Conservation (phyloP, 495 filamentous ascomycete species). For the Penicillium atrosanguineum region DNA sequence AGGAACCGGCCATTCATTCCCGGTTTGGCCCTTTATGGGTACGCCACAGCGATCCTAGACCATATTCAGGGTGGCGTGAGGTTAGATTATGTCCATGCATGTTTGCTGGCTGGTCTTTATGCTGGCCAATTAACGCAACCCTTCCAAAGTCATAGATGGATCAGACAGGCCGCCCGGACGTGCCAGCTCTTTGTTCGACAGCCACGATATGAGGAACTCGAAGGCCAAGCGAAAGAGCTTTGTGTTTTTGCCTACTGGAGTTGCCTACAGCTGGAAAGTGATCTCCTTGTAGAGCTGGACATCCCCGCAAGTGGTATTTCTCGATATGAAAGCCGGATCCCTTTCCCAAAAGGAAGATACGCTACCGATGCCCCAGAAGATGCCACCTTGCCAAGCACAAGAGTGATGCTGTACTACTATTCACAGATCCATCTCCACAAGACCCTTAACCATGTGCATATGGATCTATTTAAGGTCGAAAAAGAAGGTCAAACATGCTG, state of each 20-base stretch:
- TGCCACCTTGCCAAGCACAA: slow-evolving; percentile 32
- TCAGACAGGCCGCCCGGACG: slow-evolving; percentile 71
- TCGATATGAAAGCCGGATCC: slow-evolving; percentile 65
- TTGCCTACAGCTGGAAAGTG: slow-evolving; percentile 90
- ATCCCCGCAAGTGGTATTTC: slow-evolving; percentile 78
- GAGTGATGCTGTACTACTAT: slow-evolving; percentile 79
- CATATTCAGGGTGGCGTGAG: slow-evolving; percentile 72
- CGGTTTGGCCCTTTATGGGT: slow-evolving; percentile 82
- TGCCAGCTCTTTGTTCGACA: slow-evolving; percentile 75
- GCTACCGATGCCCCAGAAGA: slow-evolving; percentile 32
- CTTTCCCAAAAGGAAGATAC: slow-evolving; percentile 51
- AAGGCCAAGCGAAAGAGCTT: slow-evolving; percentile 45
- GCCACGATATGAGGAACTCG: slow-evolving; percentile 34
- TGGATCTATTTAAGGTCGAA: slow-evolving; percentile 69
- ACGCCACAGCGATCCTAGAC: slow-evolving; percentile 84
- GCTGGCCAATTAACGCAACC: slow-evolving; percentile 82
- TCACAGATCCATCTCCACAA: slow-evolving; percentile 85
- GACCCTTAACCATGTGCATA: slow-evolving; percentile 79
- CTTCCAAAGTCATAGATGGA: slow-evolving; percentile 87
- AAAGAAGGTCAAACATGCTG: slow-evolving; percentile 28
- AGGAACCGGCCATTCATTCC: slow-evolving; percentile 86
- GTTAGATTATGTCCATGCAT: slow-evolving; percentile 78
- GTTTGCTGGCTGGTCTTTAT: slow-evolving; percentile 84
- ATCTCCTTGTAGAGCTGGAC: slow-evolving; percentile 87
- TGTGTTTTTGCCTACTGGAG: slow-evolving; percentile 88